Evolutionary conservation across 2,329 filamentous ascomycete genomes (phyloP).

Genomic region (Lasiodiplodia sp.): DNA sequence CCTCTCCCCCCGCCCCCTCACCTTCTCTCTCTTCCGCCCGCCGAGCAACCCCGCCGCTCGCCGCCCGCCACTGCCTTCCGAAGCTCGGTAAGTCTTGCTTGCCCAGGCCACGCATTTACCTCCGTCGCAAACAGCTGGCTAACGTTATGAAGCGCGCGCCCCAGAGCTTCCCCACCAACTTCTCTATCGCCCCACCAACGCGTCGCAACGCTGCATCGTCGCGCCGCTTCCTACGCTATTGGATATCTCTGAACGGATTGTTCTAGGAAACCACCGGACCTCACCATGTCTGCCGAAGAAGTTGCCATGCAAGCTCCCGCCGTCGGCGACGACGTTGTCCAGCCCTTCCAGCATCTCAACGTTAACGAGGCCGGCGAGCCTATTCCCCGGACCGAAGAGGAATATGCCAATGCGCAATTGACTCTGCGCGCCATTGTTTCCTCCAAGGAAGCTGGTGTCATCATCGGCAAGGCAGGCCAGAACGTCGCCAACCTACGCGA

Average conservation of each 20-base stretch:
- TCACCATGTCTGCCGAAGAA: conserved; percentile 53
- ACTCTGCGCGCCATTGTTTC: conserved; percentile 97
- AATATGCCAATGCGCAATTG: conserved; percentile 90
- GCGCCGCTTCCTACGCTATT: conserved; percentile 15
- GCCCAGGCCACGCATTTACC: conserved; percentile 3
- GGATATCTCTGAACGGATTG: conserved; percentile 21
- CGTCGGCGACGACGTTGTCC: conserved; percentile 48
- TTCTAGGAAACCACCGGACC: conserved; percentile 24
- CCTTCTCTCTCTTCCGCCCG: conserved; percentile 13
- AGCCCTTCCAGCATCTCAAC: conserved; percentile 52
- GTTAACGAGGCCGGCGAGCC: conserved; percentile 71
- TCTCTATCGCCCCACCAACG: conserved; percentile 9
- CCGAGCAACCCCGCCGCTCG: conserved; percentile 24
- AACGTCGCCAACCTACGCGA: conserved; percentile 97
- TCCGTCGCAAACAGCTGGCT: conserved; percentile 24
- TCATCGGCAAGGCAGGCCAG: conserved; percentile 98
- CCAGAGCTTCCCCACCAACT: conserved; percentile 2
- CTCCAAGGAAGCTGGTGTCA: conserved; percentile 97
- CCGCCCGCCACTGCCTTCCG: conserved; percentile 28
- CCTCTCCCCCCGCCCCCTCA: conserved; percentile 17
- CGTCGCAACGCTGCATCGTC: conserved; percentile 23
- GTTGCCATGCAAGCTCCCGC: conserved; percentile 40
- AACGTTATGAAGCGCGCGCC: conserved; percentile 16
- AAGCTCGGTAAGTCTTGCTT: conserved; percentile 30
- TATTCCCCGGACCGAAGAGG: conserved; percentile 91